These are phyloP conservation scores for Arctostaphylos glauca DNA, from an alignment of 148 eudicot genomes.

Conservation along the genomic window DNA sequence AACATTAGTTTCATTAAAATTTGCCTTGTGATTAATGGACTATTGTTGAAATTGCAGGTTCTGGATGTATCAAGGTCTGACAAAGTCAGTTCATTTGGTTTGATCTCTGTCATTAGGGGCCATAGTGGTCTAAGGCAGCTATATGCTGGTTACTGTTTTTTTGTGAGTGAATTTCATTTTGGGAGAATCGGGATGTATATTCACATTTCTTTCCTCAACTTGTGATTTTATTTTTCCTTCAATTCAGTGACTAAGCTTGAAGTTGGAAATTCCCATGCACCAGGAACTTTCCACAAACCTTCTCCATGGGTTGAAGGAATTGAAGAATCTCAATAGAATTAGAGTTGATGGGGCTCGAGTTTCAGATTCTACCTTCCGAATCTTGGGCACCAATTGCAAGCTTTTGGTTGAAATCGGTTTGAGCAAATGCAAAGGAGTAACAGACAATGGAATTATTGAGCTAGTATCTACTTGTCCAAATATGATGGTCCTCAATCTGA, in stretches of 20 bases:
- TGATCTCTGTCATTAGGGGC: slow-evolving; percentile 45
- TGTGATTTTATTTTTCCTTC: neutral
- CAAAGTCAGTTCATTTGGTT: slow-evolving; percentile 45
- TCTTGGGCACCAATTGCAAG: slow-evolving; percentile 40
- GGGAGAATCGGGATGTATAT: neutral
- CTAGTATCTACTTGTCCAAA: slow-evolving; percentile 46
- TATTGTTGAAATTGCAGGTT: slow-evolving; percentile 34
- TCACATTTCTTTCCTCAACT: neutral
- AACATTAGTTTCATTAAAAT: neutral
- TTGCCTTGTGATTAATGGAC: neutral
- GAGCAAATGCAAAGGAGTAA: slow-evolving; percentile 69
- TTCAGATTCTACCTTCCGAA: slow-evolving; percentile 35
- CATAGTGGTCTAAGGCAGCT: slow-evolving; percentile 47
- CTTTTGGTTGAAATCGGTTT: slow-evolving; percentile 56
- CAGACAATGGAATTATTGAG: slow-evolving; percentile 41
- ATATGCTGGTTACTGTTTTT: slow-evolving; percentile 59
- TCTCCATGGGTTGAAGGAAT: slow-evolving; percentile 34
- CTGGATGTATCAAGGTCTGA: slow-evolving; percentile 71
- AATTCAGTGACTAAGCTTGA: neutral
- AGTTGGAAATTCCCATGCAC: neutral
- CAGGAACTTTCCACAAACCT: slow-evolving; percentile 66
- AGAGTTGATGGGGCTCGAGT: slow-evolving; percentile 67
- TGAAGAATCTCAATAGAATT: slow-evolving; percentile 41
- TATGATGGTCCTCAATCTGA: slow-evolving; percentile 53
- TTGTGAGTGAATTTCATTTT: slow-evolving; percentile 51